Percentiles rank a stretch among this genome's conserved stretches.
Conservation (phyloP, 257 asterid genomes). For the Solanum ossicruentum region DNA sequence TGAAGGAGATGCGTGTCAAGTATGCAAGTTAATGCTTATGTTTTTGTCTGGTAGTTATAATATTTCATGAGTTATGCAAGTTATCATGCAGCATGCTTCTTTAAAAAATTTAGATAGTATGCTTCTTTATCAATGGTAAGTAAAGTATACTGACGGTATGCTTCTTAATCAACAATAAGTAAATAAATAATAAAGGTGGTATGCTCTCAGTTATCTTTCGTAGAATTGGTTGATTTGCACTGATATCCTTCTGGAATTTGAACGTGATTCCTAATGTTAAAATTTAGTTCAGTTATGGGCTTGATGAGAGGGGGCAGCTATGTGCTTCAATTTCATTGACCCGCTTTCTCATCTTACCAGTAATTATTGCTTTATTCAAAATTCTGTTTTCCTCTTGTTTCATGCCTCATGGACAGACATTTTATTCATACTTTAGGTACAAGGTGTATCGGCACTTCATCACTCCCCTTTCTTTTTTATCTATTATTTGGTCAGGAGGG, state of each 20-base stretch:
- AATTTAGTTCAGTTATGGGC: neutral
- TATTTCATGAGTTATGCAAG: neutral
- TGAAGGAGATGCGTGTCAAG: conserved; percentile 84
- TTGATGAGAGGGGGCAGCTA: neutral
- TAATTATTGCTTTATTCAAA: neutral
- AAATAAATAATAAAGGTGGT: neutral
- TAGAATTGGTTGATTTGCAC: neutral
- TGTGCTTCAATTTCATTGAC: neutral
- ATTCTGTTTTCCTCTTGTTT: neutral
- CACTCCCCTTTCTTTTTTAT: neutral
- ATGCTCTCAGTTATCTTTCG: neutral
- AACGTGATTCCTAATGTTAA: neutral
- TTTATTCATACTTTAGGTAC: neutral
- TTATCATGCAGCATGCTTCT: neutral
- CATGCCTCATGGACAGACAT: neutral
- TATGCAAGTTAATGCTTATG: conserved; percentile 22
- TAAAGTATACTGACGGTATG: neutral
- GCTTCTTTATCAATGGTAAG: neutral
- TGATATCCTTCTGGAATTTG: neutral
- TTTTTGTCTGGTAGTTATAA: neutral
- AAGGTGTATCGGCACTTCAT: neutral
- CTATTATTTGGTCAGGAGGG: conserved; percentile 50
- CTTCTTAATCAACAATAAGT: neutral
- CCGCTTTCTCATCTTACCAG: neutral
- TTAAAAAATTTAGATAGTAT: neutral